A percentile compares a stretch with the other conserved stretches of the same genome.
phyloP scores from a whole-genome alignment of 257 asterid species.

The Solanum verrucosum region DNA sequence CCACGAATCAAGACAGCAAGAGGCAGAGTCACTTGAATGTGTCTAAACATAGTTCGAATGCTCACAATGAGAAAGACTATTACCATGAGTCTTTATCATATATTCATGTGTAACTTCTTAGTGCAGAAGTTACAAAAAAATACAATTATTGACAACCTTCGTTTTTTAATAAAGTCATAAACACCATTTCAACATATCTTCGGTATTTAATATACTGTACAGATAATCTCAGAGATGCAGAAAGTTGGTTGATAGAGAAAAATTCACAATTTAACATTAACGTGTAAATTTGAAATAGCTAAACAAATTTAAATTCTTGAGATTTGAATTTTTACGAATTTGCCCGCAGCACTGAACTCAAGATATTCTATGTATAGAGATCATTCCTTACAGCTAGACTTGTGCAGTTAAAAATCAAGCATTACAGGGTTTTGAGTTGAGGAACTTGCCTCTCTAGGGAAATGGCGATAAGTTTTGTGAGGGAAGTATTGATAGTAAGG shows the following conservation, averaged over 20 bases:
- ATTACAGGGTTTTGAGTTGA: background rate
- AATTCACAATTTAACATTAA: background rate
- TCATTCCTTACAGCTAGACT: background rate
- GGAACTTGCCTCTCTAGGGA: constrained; percentile 79
- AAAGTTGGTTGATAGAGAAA: background rate
- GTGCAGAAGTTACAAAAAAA: background rate
- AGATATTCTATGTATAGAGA: background rate
- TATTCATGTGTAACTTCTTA: background rate
- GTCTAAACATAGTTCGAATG: background rate
- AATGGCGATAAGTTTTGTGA: constrained; percentile 81
- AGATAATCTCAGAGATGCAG: background rate
- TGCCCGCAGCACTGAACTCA: background rate
- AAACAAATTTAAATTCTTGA: background rate
- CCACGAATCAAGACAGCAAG: background rate
- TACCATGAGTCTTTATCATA: background rate
- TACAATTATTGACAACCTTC: background rate
- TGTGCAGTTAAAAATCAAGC: background rate
- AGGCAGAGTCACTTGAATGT: background rate
- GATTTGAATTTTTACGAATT: background rate
- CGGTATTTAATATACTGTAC: background rate
- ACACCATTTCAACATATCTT: background rate
- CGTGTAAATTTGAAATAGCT: background rate
- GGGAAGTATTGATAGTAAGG: constrained; percentile 71
- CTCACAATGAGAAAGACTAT: background rate
- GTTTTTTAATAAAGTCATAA: background rate